Evolutionary conservation across 371 early-diverging fungal genomes (phyloP).

Genomic region (Haplosporangium sp.): DNA sequence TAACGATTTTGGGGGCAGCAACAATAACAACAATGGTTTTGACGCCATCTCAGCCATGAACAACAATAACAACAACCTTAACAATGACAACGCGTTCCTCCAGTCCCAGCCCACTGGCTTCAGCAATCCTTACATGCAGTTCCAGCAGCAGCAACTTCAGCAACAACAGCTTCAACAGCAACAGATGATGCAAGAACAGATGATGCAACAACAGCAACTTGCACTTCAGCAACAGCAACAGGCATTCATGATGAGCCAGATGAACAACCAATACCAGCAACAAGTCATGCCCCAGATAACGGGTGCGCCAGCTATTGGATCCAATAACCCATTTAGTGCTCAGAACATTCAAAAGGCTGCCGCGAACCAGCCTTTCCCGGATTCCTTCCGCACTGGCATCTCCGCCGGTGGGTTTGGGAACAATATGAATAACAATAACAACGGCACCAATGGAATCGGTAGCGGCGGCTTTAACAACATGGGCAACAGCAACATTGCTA

Average conservation of each 20-base stretch:
- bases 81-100: slow-evolving; percentile 43
- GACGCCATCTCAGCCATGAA: slow-evolving; percentile 33
- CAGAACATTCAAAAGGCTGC: slow-evolving; percentile 52
- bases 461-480: slow-evolving; percentile 7
- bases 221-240: slow-evolving; percentile 1
- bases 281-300: slow-evolving; percentile 53
- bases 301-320: slow-evolving; percentile 45
- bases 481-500: background rate
- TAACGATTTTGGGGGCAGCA: slow-evolving; percentile 56
- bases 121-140: slow-evolving; percentile 60
- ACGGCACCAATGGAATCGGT: slow-evolving; percentile 18
- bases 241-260: slow-evolving; percentile 15
- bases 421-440: background rate
- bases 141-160: slow-evolving; percentile 59
- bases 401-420: too few species aligned
- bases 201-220: slow-evolving; percentile 51
- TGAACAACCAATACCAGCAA: slow-evolving; percentile 54
- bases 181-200: slow-evolving; percentile 53
- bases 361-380: slow-evolving; percentile 29
- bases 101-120: slow-evolving; percentile 60
- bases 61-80: slow-evolving; percentile 37
- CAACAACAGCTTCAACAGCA: slow-evolving; percentile 62
- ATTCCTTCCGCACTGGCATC: too few species aligned
- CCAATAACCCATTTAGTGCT: slow-evolving; percentile 57
- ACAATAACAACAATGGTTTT: slow-evolving; percentile 43